A percentile compares a stretch with the other conserved stretches of the same genome.
phyloP scores from a whole-genome alignment of 2,329 filamentous ascomycete species.

The Hirsutella rhossiliensis region DNA sequence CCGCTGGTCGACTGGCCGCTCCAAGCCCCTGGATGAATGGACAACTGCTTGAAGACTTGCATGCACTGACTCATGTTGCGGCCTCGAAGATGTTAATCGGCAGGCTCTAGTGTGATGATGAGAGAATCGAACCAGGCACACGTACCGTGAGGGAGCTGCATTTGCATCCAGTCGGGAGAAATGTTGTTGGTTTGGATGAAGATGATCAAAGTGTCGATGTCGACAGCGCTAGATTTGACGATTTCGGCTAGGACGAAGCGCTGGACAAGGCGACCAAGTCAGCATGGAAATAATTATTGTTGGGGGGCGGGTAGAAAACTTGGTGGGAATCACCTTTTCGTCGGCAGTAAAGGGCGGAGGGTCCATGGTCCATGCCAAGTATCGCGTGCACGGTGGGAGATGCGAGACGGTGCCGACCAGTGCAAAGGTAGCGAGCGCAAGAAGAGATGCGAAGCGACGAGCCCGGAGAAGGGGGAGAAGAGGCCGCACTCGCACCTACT shows the following conservation, averaged over 20 bases:
- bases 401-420: neutral
- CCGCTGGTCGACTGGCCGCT: conserved; percentile 26
- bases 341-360: neutral
- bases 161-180: conserved; percentile 32
- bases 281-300: neutral
- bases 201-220: conserved; percentile 29
- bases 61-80: conserved; percentile 36
- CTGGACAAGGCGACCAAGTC: conserved; percentile 18
- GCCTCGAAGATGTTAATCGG: conserved; percentile 15
- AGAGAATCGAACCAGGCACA: neutral
- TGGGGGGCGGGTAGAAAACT: neutral
- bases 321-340: neutral
- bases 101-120: neutral
- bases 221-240: conserved; percentile 41
- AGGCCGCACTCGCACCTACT: neutral
- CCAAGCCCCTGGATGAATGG: conserved; percentile 13
- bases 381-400: neutral
- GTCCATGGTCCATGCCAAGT: neutral
- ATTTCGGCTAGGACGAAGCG: conserved; percentile 46
- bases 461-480: neutral
- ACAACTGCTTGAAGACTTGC: conserved; percentile 25
- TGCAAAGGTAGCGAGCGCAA: neutral
- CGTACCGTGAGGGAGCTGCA: conserved; percentile 34
- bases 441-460: neutral
- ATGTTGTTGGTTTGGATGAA: conserved; percentile 32